Percentiles rank a stretch among this genome's conserved stretches.
phyloP scores from a whole-genome alignment of 805 yeast species.

The Torulaspora franciscae region DNA sequence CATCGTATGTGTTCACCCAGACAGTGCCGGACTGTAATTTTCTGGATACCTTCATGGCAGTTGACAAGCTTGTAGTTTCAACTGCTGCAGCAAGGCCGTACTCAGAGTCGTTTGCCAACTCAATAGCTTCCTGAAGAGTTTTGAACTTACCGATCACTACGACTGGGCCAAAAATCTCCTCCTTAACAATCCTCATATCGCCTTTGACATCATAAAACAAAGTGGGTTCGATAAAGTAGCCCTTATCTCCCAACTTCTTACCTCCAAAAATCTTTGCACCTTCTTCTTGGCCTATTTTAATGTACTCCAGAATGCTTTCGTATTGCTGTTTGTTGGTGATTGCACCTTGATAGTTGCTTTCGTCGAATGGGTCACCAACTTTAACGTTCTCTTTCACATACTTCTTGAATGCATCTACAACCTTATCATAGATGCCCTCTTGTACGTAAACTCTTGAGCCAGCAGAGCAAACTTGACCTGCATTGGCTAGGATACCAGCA shows the following conservation, averaged over 20 bases:
- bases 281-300: constrained; percentile 60
- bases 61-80: constrained; percentile 59
- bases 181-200: constrained; percentile 58
- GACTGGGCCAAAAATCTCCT: constrained; percentile 80
- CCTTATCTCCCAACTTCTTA: constrained; percentile 56
- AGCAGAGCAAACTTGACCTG: constrained; percentile 81
- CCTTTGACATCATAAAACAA: constrained; percentile 63
- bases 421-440: constrained; percentile 62
- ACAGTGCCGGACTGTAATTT: constrained; percentile 69
- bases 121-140: constrained; percentile 62
- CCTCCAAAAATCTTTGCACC: constrained; percentile 74
- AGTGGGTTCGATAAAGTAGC: constrained; percentile 70
- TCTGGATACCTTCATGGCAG: constrained; percentile 58
- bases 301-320: constrained; percentile 61
- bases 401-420: constrained; percentile 52
- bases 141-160: constrained; percentile 65
- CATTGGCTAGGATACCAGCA: constrained; percentile 69
- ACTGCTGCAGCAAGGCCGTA: constrained; percentile 81
- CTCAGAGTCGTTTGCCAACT: constrained; percentile 62
- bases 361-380: constrained; percentile 73
- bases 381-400: constrained; percentile 53
- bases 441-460: constrained; percentile 77
- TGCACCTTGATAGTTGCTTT: constrained; percentile 67
- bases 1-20: constrained; percentile 78
- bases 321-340: constrained; percentile 68